Percentiles rank a stretch among this genome's conserved stretches.
phyloP scores from a whole-genome alignment of 129 eudicot genomes.

The Flaveria robusta region DNA sequence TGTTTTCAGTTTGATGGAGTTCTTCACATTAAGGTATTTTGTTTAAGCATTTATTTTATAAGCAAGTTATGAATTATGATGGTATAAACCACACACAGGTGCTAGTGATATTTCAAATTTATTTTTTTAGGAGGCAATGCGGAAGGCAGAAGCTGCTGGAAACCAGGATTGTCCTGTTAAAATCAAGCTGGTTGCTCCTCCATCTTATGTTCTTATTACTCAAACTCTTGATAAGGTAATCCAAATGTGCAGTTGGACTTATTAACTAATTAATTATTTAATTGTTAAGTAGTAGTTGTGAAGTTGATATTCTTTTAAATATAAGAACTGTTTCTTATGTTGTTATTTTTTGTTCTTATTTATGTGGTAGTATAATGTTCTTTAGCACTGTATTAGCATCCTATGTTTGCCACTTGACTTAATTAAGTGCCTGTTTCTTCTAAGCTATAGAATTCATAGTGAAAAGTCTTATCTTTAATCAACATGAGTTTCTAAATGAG shows the following conservation, averaged over 20 bases:
- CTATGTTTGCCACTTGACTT: not conserved
- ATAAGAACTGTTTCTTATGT: not conserved
- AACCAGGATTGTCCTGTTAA: conserved; percentile 90
- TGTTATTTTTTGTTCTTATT: not conserved
- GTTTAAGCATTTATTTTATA: conserved; percentile 1
- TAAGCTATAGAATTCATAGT: not conserved
- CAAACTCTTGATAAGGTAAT: conserved; percentile 98
- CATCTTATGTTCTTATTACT: conserved; percentile 87
- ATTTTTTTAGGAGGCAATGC: conserved; percentile 79
- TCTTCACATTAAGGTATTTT: conserved; percentile 79
- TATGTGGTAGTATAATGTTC: not conserved
- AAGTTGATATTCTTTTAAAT: not conserved
- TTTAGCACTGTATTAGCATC: conserved; percentile 4
- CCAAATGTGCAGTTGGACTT: conserved; percentile 6
- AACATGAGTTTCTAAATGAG: not conserved
- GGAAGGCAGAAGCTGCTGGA: conserved; percentile 98
- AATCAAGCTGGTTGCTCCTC: conserved; percentile 91
- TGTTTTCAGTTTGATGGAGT: conserved; percentile 72
- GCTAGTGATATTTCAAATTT: conserved; percentile 18
- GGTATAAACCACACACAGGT: conserved; percentile 14
- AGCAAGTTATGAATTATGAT: not conserved
- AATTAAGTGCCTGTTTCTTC: not conserved
- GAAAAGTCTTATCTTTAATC: not conserved
- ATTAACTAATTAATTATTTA: not conserved
- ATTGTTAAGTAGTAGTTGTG: not conserved